Conservation (phyloP, 805 yeast genomes). For the Diddensiella caesifluorescens region DNA sequence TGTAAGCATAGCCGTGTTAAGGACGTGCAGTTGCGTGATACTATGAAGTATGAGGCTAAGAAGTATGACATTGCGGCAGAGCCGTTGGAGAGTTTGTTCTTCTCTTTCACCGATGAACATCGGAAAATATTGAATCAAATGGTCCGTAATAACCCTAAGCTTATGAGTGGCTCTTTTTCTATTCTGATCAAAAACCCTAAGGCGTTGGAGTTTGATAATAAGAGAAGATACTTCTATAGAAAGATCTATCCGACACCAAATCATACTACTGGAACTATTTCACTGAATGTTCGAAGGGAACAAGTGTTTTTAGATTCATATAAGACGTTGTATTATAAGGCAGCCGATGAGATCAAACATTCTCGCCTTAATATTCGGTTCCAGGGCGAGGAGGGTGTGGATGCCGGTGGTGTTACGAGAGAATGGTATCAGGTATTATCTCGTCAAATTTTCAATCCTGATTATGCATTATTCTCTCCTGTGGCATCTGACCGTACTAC, state of each 20-base stretch:
- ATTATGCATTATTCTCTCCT: slow-evolving; percentile 85
- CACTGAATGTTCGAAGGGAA: slow-evolving; percentile 73
- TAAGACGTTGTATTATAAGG: slow-evolving; percentile 71
- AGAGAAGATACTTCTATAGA: slow-evolving; percentile 76
- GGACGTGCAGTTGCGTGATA: slow-evolving; percentile 48
- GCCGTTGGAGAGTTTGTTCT: slow-evolving; percentile 73
- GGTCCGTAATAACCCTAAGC: slow-evolving; percentile 84
- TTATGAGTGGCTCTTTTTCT: slow-evolving; percentile 94
- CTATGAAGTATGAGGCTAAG: slow-evolving; percentile 52
- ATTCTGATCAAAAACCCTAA: slow-evolving; percentile 82
- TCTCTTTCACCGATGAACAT: slow-evolving; percentile 83
- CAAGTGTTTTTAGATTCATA: slow-evolving; percentile 91
- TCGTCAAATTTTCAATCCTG: slow-evolving; percentile 93
- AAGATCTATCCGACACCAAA: slow-evolving; percentile 47
- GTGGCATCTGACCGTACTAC: slow-evolving; percentile 90
- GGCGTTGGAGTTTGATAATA: slow-evolving; percentile 91
- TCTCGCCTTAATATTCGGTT: slow-evolving; percentile 76
- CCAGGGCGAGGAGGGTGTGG: slow-evolving; percentile 92
- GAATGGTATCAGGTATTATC: slow-evolving; percentile 97
- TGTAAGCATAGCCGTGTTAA: slow-evolving; percentile 75
- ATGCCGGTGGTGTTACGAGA: slow-evolving; percentile 96
- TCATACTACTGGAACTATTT: slow-evolving; percentile 34
- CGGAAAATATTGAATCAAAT: slow-evolving; percentile 82
- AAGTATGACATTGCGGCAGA: slow-evolving; percentile 64
- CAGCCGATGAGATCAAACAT: slow-evolving; percentile 64